Evolutionary conservation across 148 eudicot genomes (phyloP).

Genomic region (Camellia sinensis): DNA sequence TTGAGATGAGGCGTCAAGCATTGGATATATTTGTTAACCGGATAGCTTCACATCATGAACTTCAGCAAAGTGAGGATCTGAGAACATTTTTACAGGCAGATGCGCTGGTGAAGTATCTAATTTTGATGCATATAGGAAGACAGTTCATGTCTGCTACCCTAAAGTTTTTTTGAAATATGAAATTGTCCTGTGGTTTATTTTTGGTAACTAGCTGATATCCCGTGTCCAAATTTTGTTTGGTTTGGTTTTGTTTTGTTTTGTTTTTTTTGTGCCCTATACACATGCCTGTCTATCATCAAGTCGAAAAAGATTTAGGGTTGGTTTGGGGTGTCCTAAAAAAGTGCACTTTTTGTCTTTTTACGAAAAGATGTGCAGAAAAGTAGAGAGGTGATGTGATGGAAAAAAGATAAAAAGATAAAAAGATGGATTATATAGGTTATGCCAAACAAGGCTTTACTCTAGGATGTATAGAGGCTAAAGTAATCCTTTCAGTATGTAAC

Average conservation of each 20-base stretch:
- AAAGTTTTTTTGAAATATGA: not conserved
- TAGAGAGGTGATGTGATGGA: too few relatives aligned
- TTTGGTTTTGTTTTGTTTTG: too few relatives aligned
- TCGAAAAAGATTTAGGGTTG: too few relatives aligned
- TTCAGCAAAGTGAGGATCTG: slow-evolving; percentile 84
- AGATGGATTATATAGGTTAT: too few relatives aligned
- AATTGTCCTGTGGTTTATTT: not conserved
- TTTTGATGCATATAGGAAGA: not conserved
- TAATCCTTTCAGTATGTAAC: too few relatives aligned
- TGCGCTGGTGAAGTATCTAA: slow-evolving; percentile 64
- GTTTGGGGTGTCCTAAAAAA: too few relatives aligned
- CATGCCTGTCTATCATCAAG: not conserved
- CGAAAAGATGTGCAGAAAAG: too few relatives aligned
- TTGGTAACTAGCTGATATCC: not conserved
- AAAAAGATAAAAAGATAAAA: too few relatives aligned
- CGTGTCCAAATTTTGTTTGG: too few relatives aligned
- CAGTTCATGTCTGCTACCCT: slow-evolving; percentile 5
- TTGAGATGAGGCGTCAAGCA: slow-evolving; percentile 96
- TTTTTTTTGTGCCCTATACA: not conserved
- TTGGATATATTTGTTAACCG: slow-evolving; percentile 89
- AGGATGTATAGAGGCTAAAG: not conserved
- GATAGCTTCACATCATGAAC: slow-evolving; percentile 83
- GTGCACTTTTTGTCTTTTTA: too few relatives aligned
- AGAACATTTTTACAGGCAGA: slow-evolving; percentile 89
- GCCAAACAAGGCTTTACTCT: too few relatives aligned